Percentiles rank a stretch among this genome's conserved stretches.
Evolutionary conservation across 1,284 basidiomycete genomes (phyloP).

Genomic region (Trichosporon sp.): DNA sequence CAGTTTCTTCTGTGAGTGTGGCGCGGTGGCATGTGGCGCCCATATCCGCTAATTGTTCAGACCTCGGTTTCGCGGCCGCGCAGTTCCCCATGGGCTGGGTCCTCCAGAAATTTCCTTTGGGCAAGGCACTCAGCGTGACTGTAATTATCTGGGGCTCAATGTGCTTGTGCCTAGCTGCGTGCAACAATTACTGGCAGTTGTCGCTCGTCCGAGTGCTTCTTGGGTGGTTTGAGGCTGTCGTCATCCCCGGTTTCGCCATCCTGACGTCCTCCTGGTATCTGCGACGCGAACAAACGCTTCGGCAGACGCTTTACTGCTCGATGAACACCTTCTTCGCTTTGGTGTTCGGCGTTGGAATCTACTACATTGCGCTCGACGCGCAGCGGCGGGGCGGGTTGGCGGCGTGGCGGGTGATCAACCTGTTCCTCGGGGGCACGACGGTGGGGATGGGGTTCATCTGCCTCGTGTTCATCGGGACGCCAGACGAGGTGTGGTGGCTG

Average conservation of each 20-base stretch:
- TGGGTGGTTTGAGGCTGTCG: constrained; percentile 30
- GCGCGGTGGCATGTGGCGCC: neutral
- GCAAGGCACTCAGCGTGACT: constrained; percentile 20
- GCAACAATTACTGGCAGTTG: constrained; percentile 29
- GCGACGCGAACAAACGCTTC: constrained; percentile 15
- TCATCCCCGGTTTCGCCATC: constrained; percentile 33
- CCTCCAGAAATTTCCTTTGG: constrained; percentile 30
- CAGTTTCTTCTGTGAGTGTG: constrained; percentile 12
- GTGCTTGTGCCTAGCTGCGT: constrained; percentile 26
- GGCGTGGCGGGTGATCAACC: constrained; percentile 36
- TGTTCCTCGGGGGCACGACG: constrained; percentile 35
- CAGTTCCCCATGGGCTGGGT: constrained; percentile 31
- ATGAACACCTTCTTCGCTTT: constrained; percentile 35
- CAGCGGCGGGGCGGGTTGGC: constrained; percentile 22
- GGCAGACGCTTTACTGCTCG: constrained; percentile 26
- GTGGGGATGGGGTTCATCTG: constrained; percentile 27
- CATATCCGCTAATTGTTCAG: constrained; percentile 4
- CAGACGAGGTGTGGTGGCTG: constrained; percentile 32
- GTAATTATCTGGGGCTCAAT: constrained; percentile 27
- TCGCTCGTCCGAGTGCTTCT: constrained; percentile 21
- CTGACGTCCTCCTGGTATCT: constrained; percentile 16
- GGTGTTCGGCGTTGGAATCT: constrained; percentile 24
- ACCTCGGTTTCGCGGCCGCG: constrained; percentile 26
- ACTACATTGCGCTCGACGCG: constrained; percentile 26
- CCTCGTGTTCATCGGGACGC: constrained; percentile 29